Percentiles rank a stretch among this genome's conserved stretches.
phyloP scores from a whole-genome alignment of 805 yeast species.

The Ogataea minuta region DNA sequence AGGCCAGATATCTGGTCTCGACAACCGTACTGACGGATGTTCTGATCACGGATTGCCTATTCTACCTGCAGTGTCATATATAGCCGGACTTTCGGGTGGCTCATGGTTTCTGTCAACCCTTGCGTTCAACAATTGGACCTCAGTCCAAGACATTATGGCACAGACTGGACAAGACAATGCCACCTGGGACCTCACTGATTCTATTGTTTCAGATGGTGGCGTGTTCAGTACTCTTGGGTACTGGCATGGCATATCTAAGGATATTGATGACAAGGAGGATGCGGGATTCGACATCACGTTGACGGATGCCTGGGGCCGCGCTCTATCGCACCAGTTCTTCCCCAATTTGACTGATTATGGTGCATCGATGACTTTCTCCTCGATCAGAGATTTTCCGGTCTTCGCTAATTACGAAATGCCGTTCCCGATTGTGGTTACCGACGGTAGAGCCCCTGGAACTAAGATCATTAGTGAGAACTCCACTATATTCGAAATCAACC shows the following conservation, averaged over 20 bases:
- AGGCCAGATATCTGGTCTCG: constrained; percentile 77
- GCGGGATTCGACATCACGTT: constrained; percentile 71
- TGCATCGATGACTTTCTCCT: constrained; percentile 58
- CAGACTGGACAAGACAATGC: constrained; percentile 37
- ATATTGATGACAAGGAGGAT: constrained; percentile 46
- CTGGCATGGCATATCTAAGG: constrained; percentile 53
- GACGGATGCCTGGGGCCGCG: constrained; percentile 81
- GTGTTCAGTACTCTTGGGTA: constrained; percentile 49
- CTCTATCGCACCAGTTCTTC: constrained; percentile 71
- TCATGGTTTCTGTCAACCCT: constrained; percentile 76
- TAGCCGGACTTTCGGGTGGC: constrained; percentile 82
- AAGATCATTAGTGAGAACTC: constrained; percentile 59
- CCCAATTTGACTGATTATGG: constrained; percentile 58
- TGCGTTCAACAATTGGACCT: constrained; percentile 68
- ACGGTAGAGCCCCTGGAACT: constrained; percentile 66
- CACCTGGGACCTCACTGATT: constrained; percentile 68
- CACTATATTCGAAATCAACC: constrained; percentile 62
- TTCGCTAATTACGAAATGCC: constrained; percentile 66
- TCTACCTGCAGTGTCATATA: constrained; percentile 65
- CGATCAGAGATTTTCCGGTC: constrained; percentile 57
- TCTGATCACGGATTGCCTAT: constrained; percentile 65
- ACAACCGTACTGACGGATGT: constrained; percentile 61
- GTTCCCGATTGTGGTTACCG: constrained; percentile 64
- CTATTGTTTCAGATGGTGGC: constrained; percentile 65
- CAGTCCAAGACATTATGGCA: constrained; percentile 58